Percentiles rank a stretch among this genome's conserved stretches.
Conservation (phyloP, 2,329 filamentous ascomycete species). For the Monascus ruber region DNA sequence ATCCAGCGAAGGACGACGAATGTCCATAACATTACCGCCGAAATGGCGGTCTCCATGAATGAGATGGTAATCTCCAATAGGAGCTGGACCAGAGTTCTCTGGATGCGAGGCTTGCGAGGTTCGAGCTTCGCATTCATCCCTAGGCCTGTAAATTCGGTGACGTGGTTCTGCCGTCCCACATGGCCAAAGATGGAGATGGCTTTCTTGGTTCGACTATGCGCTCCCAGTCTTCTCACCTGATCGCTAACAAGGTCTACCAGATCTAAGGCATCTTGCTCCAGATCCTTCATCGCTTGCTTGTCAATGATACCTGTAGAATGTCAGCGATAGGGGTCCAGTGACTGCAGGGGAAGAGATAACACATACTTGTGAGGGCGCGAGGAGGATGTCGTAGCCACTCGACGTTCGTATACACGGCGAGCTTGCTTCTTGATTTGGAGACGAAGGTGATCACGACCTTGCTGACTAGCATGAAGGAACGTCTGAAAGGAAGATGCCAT, state of each 20-base stretch:
- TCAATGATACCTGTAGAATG: slow-evolving; percentile 39
- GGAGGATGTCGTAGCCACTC: slow-evolving; percentile 63
- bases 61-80: slow-evolving; percentile 62
- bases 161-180: slow-evolving; percentile 33
- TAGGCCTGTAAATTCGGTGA: slow-evolving; percentile 26
- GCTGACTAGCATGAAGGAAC: slow-evolving; percentile 68
- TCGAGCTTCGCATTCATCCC: slow-evolving; percentile 23
- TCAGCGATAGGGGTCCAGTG: slow-evolving; percentile 2
- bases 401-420: slow-evolving; percentile 78
- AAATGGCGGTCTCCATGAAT: slow-evolving; percentile 61
- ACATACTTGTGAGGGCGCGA: slow-evolving; percentile 34
- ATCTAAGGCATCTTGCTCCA: slow-evolving; percentile 38
- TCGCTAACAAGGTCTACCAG: slow-evolving; percentile 40
- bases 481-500: slow-evolving; percentile 77
- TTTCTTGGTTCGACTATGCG: slow-evolving; percentile 37
- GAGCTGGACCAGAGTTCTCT: slow-evolving; percentile 54
- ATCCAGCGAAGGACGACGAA: slow-evolving; percentile 55
- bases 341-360: background rate
- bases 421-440: slow-evolving; percentile 82
- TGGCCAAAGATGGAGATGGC: slow-evolving; percentile 39
- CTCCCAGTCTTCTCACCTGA: slow-evolving; percentile 36
- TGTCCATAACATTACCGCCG: slow-evolving; percentile 65
- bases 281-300: slow-evolving; percentile 59
- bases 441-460: slow-evolving; percentile 92
- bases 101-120: slow-evolving; percentile 46